These are phyloP conservation scores for Phytopythium litorale DNA, from an alignment of 352 stramenopile genomes.

Conservation along the genomic window DNA sequence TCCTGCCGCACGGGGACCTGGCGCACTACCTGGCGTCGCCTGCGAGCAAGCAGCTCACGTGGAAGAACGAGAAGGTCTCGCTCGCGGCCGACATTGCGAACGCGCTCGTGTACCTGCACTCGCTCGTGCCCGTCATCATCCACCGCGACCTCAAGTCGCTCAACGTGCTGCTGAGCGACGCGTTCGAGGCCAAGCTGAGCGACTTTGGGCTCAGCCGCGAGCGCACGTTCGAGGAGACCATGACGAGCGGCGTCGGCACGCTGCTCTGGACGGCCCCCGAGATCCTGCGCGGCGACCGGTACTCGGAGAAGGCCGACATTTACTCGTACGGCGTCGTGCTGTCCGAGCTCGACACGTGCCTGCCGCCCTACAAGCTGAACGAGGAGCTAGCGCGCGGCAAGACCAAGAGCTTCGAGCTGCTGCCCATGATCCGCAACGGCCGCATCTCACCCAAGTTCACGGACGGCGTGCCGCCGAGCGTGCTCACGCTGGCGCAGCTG, in stretches of 20 bases:
- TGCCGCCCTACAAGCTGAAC: slow-evolving; percentile 11
- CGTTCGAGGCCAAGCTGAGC: slow-evolving; percentile 14
- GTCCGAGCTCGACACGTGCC: slow-evolving; percentile 19
- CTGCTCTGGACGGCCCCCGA: slow-evolving; percentile 8
- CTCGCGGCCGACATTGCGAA: slow-evolving; percentile 28
- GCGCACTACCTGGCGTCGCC: slow-evolving; percentile 26
- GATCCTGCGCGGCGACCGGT: slow-evolving; percentile 11
- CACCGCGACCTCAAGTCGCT: slow-evolving; percentile 67
- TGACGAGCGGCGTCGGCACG: slow-evolving; percentile 15
- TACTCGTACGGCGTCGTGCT: too few species aligned
- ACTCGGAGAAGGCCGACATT: slow-evolving; percentile 2
- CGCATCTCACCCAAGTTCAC: slow-evolving; percentile 16
- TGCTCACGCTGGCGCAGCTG: slow-evolving; percentile 15
- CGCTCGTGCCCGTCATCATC: slow-evolving; percentile 54
- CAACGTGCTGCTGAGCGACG: slow-evolving; percentile 30
- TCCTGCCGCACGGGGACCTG: slow-evolving; percentile 31
- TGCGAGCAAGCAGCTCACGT: slow-evolving; percentile 27
- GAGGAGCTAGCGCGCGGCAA: slow-evolving; percentile 6
- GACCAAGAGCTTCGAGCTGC: slow-evolving; percentile 10
- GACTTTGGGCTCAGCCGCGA: slow-evolving; percentile 32
- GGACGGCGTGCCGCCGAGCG: slow-evolving; percentile 4
- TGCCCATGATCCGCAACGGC: slow-evolving; percentile 14
- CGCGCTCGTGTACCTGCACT: slow-evolving; percentile 62
- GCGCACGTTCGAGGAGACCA: slow-evolving; percentile 22
- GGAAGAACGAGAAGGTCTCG: slow-evolving; percentile 32